Base-by-base conservation (phyloP, 352 stramenopile genomes). In the Blastocystis sp. region DNA sequence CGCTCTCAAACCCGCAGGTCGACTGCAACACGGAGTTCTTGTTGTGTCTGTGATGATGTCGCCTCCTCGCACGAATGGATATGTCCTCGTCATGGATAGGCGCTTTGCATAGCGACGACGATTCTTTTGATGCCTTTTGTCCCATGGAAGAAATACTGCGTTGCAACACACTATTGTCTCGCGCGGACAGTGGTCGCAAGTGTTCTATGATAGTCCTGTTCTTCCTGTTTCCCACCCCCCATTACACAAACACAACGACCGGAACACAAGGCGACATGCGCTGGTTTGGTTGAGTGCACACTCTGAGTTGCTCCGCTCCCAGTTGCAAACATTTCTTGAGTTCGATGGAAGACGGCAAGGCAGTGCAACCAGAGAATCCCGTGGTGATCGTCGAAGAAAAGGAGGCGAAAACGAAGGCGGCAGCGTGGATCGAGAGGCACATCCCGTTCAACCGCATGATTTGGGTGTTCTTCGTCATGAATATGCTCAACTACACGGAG, bases 401-500 rank as follows among this genome's bases (percentile, higher is more conserved):
- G n/a, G n/a, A n/a, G n/a, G n/a, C n/a, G n/a, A n/a, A n/a, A n/a
- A n/a, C n/a, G n/a, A n/a, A n/a, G n/a, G n/a, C n/a, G n/a, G n/a
- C n/a, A n/a, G n/a, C n/a, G n/a, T n/a, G n/a, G n/a, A n/a, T n/a
- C n/a, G n/a, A n/a, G n/a, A n/a, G n/a, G n/a, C n/a, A n/a, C n/a
- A n/a, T n/a, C n/a, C n/a, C n/a, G n/a, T n/a, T n/a, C 35, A 39
- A 62, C 3, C 24, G n/a, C 12, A 9, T 80, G 6, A 9, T 80
- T 65, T 35, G 19, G 19, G 24, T 80, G 0, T 80, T 80, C 26
- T 62, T 80, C 35, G 9, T 80, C 71, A 71, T 80, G 50, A 80
- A 80, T 62, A 6, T 62, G 33, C 50, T 80, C 19, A 80, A 80
- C 59, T 80, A 80, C 21, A 13, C 37, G 26, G 70, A 80, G 59